A percentile compares a stretch with the other conserved stretches of the same genome.
phyloP scores from a whole-genome alignment of 495 filamentous ascomycete species.

The Tuber borchii region DNA sequence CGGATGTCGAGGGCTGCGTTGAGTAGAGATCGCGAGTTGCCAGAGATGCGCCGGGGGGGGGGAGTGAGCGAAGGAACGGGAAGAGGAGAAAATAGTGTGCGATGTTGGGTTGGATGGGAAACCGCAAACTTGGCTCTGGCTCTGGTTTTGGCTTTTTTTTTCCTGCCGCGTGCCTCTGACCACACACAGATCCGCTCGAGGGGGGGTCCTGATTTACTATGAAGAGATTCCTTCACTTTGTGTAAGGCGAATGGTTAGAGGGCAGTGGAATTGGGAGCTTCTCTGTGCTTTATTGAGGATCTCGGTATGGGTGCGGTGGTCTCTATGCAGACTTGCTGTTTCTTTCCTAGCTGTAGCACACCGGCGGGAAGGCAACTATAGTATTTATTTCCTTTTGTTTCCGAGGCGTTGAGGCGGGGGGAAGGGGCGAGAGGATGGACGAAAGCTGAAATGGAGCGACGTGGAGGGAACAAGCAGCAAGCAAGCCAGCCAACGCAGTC shows the following conservation, averaged over 20 bases:
- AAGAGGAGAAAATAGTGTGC: background rate
- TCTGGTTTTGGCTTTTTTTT: background rate
- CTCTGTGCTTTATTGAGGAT: background rate
- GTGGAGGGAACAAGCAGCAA: background rate
- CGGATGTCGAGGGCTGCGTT: background rate
- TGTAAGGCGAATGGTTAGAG: background rate
- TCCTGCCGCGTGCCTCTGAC: background rate
- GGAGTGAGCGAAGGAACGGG: background rate
- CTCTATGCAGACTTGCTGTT: background rate
- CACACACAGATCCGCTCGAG: background rate
- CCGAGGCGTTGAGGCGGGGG: background rate
- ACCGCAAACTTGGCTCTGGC: slow-evolving; percentile 1
- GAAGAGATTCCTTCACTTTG: background rate
- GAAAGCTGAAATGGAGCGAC: background rate
- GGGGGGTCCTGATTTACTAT: background rate
- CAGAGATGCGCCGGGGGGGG: background rate
- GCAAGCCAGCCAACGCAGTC: background rate
- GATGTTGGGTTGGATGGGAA: background rate
- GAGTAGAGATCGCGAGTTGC: background rate
- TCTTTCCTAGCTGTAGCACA: background rate
- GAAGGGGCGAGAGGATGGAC: background rate
- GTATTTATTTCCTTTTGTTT: background rate
- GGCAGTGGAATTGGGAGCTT: background rate
- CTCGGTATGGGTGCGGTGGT: background rate
- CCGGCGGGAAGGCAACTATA: background rate